phyloP scores from a whole-genome alignment of 2,329 filamentous ascomycete genomes.

The Colletotrichum filicis region DNA sequence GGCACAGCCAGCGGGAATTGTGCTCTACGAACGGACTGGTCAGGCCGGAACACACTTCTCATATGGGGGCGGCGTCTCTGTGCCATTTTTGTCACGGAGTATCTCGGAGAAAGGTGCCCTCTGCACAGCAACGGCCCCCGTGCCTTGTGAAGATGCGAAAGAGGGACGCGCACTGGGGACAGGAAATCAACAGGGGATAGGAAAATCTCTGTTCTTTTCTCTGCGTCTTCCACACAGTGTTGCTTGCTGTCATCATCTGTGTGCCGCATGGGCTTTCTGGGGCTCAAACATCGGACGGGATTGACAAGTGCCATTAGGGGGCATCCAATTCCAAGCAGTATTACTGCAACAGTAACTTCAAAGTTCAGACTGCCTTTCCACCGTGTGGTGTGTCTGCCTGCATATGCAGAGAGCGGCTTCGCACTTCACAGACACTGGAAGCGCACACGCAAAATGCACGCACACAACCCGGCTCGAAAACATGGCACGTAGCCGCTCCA shows the following conservation, averaged over 20 bases:
- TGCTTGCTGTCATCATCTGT: conserved; percentile 5
- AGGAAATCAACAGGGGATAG: background rate
- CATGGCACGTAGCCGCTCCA: background rate
- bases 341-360: too few species aligned
- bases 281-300: conserved; percentile 13
- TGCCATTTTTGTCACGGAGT: background rate
- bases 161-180: background rate
- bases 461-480: background rate
- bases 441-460: background rate
- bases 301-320: conserved; percentile 14
- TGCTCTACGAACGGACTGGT: background rate
- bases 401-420: conserved; percentile 15
- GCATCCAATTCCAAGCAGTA: background rate
- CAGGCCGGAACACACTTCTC: background rate
- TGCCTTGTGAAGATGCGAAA: background rate
- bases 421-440: conserved; percentile 2
- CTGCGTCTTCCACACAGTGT: background rate
- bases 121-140: background rate
- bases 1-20: background rate
- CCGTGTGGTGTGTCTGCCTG: conserved; percentile 5
- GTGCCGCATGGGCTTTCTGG: background rate
- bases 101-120: background rate
- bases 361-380: background rate
- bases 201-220: background rate
- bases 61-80: background rate